phyloP scores from a whole-genome alignment of 2,329 filamentous ascomycete species.

The Trichoderma arundinaceum region DNA sequence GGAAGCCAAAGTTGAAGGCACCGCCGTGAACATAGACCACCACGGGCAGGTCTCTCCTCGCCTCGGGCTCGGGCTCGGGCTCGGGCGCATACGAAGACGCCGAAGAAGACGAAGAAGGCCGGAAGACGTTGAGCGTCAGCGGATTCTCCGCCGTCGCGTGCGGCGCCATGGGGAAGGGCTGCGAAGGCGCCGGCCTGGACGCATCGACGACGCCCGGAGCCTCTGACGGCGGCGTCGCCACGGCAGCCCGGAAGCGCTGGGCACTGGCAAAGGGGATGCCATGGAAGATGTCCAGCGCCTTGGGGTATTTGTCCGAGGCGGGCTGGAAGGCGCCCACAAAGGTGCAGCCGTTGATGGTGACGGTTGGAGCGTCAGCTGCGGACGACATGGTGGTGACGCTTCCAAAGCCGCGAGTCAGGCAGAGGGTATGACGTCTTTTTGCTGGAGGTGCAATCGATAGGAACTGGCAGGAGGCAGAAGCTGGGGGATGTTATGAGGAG shows the following conservation, averaged over 20 bases:
- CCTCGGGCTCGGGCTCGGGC: conserved; percentile 28
- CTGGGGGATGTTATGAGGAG: no score
- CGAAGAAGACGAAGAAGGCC: conserved; percentile 40
- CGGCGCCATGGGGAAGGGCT: conserved; percentile 36
- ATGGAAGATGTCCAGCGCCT: conserved; percentile 54
- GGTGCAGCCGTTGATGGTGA: conserved; percentile 37
- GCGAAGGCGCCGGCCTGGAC: conserved; percentile 43
- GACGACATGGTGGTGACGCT: conserved; percentile 6
- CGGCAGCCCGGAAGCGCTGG: conserved; percentile 54
- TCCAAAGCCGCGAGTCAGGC: background rate
- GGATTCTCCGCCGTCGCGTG: conserved; percentile 56
- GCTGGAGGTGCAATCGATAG: no score
- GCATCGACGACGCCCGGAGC: conserved; percentile 40
- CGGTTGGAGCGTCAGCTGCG: conserved; percentile 17
- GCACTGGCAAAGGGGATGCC: conserved; percentile 57
- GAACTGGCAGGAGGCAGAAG: background rate
- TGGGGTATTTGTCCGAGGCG: conserved; percentile 43
- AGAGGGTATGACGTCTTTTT: background rate
- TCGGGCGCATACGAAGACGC: conserved; percentile 25
- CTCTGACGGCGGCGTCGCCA: conserved; percentile 39
- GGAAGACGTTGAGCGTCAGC: conserved; percentile 59
- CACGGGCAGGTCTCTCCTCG: conserved; percentile 48
- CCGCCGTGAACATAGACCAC: conserved; percentile 69
- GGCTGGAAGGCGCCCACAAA: conserved; percentile 37
- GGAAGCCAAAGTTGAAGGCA: conserved; percentile 62